These are phyloP conservation scores for Macaranga tanarius DNA, from an alignment of 441 rosid species.

Conservation along the genomic window DNA sequence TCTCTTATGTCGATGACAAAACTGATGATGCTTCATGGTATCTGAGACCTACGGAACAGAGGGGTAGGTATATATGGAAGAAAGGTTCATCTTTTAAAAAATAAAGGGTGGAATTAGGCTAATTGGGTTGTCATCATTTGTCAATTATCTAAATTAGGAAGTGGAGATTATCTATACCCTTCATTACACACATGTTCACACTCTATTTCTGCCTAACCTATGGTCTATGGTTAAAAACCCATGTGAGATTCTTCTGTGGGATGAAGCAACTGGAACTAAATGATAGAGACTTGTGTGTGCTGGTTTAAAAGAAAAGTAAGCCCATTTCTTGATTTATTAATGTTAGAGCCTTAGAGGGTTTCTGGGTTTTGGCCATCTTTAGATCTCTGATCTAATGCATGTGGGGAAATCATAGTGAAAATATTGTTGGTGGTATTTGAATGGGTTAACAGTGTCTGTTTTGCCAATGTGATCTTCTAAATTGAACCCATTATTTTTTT, in stretches of 20 bases:
- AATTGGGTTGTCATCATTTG: not conserved
- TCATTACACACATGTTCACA: not conserved
- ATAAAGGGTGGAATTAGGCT: too few species aligned
- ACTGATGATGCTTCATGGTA: not conserved
- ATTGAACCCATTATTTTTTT: too few species aligned
- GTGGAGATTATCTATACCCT: not conserved
- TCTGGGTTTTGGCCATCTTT: not conserved
- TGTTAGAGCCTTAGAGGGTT: not conserved
- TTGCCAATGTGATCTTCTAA: too few species aligned
- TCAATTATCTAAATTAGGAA: slow-evolving; percentile 12
- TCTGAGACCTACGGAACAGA: not conserved
- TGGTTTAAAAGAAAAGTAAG: too few species aligned
- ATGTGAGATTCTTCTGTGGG: not conserved
- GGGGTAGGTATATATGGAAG: not conserved
- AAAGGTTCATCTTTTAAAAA: not conserved
- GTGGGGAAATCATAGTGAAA: too few species aligned
- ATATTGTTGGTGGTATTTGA: too few species aligned
- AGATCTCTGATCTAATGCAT: too few species aligned
- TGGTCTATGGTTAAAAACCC: too few species aligned
- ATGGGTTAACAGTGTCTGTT: too few species aligned
- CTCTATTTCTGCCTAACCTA: not conserved
- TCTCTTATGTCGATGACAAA: slow-evolving; percentile 1
- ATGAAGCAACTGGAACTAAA: not conserved
- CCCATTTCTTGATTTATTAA: not conserved
- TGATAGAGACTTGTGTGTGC: not conserved